Evolutionary conservation across 2,329 filamentous ascomycete genomes (phyloP).

Genomic region (Paecilomyces sp.): DNA sequence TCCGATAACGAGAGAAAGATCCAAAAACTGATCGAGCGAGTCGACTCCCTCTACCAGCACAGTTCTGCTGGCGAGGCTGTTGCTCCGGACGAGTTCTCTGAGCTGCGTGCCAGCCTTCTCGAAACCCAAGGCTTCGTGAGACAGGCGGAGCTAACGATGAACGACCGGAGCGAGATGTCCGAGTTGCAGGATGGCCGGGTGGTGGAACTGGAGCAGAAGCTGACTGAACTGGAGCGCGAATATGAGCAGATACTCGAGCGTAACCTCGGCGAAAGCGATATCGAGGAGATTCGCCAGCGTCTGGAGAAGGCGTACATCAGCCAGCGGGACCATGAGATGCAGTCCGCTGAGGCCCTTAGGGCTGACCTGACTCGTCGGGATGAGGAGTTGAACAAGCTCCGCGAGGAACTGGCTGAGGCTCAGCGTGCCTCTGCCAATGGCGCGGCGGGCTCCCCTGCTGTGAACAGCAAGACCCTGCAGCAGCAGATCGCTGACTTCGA

Average conservation of each 20-base stretch:
- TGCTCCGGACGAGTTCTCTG: conserved; percentile 70
- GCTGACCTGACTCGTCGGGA: conserved; percentile 68
- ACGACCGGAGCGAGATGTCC: conserved; percentile 59
- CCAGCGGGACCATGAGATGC: conserved; percentile 64
- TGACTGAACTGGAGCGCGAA: conserved; percentile 68
- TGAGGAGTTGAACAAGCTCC: conserved; percentile 75
- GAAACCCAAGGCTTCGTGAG: conserved; percentile 89
- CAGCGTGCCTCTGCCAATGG: conserved; percentile 52
- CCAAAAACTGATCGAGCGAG: conserved; percentile 71
- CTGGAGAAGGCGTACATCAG: conserved; percentile 70
- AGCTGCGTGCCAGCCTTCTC: conserved; percentile 69
- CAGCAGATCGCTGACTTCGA: conserved; percentile 99
- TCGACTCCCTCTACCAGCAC: conserved; percentile 71
- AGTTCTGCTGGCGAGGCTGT: conserved; percentile 71
- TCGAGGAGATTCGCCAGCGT: conserved; percentile 74
- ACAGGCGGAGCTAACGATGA: conserved; percentile 82
- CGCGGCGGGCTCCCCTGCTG: conserved; percentile 43
- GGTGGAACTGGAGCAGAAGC: conserved; percentile 68
- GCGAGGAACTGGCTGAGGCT: conserved; percentile 66
- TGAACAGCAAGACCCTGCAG: conserved; percentile 82
- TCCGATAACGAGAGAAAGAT: conserved; percentile 87
- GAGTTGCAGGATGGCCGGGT: conserved; percentile 58
- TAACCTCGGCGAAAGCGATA: conserved; percentile 70
- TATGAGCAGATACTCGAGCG: conserved; percentile 77
- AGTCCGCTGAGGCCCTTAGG: conserved; percentile 70